These are phyloP conservation scores for Choricystis sp. DNA, from an alignment of 139 green algal species.

Conservation along the genomic window DNA sequence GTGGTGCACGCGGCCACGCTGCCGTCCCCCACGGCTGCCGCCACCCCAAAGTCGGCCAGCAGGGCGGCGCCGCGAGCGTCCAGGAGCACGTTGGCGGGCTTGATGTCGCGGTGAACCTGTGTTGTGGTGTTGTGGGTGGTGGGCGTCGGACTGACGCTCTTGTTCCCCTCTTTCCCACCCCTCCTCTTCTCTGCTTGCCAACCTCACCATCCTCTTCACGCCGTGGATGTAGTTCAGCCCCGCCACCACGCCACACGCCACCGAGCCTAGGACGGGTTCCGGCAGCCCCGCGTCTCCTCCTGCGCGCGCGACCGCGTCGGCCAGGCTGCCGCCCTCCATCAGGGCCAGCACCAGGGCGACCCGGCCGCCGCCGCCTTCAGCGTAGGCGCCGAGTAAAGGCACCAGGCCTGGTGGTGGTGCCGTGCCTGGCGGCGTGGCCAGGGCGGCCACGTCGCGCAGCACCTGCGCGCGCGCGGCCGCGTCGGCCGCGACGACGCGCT, in stretches of 20 bases:
- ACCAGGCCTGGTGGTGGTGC: not conserved
- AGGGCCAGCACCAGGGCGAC: slow-evolving; percentile 88
- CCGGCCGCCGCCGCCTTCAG: slow-evolving; percentile 45
- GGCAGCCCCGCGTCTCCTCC: slow-evolving; percentile 22
- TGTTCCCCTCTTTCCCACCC: no score
- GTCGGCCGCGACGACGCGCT: not conserved
- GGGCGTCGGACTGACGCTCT: no score
- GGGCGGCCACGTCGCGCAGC: not conserved
- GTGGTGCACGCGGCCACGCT: slow-evolving; percentile 69
- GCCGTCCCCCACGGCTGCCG: slow-evolving; percentile 52
- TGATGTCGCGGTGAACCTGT: slow-evolving; percentile 93
- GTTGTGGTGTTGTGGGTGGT: no score
- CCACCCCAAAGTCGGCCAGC: slow-evolving; percentile 92
- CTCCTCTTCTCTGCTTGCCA: no score
- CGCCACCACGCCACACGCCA: slow-evolving; percentile 44
- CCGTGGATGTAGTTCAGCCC: slow-evolving; percentile 71
- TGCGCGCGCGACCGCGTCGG: slow-evolving; percentile 51
- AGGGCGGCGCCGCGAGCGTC: slow-evolving; percentile 9
- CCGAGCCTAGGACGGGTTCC: slow-evolving; percentile 60
- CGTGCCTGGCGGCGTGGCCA: not conserved
- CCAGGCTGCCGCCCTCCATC: slow-evolving; percentile 85
- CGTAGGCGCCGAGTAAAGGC: slow-evolving; percentile 40
- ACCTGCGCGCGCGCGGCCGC: not conserved
- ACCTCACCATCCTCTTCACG: slow-evolving; percentile 33
- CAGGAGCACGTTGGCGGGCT: slow-evolving; percentile 85